phyloP scores from a whole-genome alignment of 768 basidiomycete genomes.

The Lentinula guzmanii region DNA sequence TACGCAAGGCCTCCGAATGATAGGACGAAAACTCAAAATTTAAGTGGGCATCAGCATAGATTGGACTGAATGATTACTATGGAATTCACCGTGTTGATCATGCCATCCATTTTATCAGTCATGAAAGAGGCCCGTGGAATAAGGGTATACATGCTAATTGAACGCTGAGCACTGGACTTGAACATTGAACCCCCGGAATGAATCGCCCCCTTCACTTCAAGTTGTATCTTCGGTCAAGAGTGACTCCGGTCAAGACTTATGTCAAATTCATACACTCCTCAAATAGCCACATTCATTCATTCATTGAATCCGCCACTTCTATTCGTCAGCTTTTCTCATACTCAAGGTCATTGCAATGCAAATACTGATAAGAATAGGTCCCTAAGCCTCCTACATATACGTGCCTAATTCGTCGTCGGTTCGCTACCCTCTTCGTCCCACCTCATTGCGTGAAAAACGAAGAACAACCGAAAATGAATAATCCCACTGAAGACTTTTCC shows the following conservation, averaged over 20 bases:
- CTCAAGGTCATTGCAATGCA: not conserved
- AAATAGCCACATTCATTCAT: not conserved
- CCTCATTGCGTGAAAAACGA: not conserved
- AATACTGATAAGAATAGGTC: not conserved
- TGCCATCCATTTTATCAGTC: too few relatives aligned
- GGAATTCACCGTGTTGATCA: too few relatives aligned
- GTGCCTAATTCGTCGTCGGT: not conserved
- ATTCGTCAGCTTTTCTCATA: not conserved
- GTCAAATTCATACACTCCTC: not conserved
- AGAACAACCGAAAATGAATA: not conserved
- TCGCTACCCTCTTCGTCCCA: not conserved
- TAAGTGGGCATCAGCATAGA: too few relatives aligned
- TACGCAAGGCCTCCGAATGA: too few relatives aligned
- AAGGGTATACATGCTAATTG: not conserved
- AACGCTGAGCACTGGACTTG: not conserved
- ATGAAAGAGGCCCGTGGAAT: too few relatives aligned
- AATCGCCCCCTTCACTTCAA: too few relatives aligned
- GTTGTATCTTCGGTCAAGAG: too few relatives aligned
- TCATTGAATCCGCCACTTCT: not conserved
- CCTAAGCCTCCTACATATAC: not conserved
- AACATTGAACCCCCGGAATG: not conserved
- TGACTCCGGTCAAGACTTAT: not conserved
- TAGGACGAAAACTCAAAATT: too few relatives aligned
- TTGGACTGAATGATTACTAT: too few relatives aligned
- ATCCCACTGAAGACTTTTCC: not conserved